Conservation (phyloP, 1,284 basidiomycete species). For the Leccinum huronense region DNA sequence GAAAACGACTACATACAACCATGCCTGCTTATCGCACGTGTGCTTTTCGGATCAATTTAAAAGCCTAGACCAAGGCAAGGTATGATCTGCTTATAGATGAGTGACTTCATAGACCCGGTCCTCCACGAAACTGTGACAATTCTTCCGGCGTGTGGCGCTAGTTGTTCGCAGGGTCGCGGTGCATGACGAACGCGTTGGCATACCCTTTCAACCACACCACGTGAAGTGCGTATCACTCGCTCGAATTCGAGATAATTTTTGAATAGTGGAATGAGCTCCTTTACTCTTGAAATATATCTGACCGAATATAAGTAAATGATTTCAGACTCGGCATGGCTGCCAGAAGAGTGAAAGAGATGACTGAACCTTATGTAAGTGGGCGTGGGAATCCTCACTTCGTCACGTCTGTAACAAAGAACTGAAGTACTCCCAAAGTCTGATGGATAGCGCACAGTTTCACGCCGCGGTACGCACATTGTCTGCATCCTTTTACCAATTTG, state of each 20-base stretch:
- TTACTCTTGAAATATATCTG: no score
- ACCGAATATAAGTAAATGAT: no score
- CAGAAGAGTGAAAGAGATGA: no score
- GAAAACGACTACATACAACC: no score
- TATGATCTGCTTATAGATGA: neutral
- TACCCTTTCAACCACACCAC: no score
- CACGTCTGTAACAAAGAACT: neutral
- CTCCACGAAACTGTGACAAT: neutral
- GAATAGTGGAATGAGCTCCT: neutral
- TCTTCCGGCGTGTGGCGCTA: neutral
- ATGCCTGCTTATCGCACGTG: no score
- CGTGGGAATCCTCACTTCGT: no score
- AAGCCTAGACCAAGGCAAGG: no score
- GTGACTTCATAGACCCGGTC: neutral
- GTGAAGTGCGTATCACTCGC: no score
- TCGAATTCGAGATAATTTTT: neutral
- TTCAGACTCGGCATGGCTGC: no score
- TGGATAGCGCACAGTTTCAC: slow-evolving; percentile 68
- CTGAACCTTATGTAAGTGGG: no score
- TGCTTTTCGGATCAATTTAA: neutral
- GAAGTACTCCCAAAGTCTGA: slow-evolving; percentile 11
- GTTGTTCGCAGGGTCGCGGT: neutral
- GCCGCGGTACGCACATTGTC: slow-evolving; percentile 45
- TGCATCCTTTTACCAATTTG: neutral
- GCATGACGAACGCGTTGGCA: neutral